A percentile compares a stretch with the other conserved stretches of the same genome.
These are phyloP conservation scores for Oryza coarctata DNA, from an alignment of 176 grass and related monocot species.

Conservation along the genomic window DNA sequence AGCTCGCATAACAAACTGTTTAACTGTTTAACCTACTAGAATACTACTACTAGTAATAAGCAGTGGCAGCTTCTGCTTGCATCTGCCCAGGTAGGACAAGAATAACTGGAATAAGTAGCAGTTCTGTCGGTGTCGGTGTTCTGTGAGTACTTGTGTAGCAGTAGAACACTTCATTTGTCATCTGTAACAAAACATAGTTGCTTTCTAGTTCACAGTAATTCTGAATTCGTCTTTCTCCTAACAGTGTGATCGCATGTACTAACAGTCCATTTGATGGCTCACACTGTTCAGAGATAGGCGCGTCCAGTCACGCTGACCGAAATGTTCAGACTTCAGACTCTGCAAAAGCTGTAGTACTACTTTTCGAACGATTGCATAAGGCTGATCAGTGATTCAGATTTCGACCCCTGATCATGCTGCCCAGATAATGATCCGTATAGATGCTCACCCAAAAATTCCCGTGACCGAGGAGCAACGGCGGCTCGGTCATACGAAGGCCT, in stretches of 20 bases:
- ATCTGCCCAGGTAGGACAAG: constrained; percentile 2
- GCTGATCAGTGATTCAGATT: not conserved
- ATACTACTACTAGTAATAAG: not conserved
- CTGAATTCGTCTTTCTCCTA: not conserved
- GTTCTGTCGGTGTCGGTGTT: not conserved
- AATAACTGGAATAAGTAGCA: not conserved
- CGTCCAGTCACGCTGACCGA: not conserved
- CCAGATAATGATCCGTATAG: too few species aligned
- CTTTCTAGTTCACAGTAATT: not conserved
- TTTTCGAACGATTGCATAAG: not conserved
- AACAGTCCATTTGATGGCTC: not conserved
- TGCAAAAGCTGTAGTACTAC: not conserved
- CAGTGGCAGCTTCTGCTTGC: constrained; percentile 15
- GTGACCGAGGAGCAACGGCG: too few species aligned
- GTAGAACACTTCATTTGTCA: not conserved
- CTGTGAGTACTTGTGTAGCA: not conserved
- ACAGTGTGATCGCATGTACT: not conserved
- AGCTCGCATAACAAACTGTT: constrained; percentile 7
- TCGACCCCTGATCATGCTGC: not conserved
- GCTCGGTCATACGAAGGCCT: too few species aligned
- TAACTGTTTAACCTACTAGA: not conserved
- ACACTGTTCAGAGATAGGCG: not conserved
- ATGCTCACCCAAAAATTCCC: too few species aligned
- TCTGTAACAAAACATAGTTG: not conserved
- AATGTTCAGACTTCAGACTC: not conserved